These are phyloP conservation scores for Tinospora cordifolia DNA, from an alignment of 164 flowering plant species.

Conservation along the genomic window DNA sequence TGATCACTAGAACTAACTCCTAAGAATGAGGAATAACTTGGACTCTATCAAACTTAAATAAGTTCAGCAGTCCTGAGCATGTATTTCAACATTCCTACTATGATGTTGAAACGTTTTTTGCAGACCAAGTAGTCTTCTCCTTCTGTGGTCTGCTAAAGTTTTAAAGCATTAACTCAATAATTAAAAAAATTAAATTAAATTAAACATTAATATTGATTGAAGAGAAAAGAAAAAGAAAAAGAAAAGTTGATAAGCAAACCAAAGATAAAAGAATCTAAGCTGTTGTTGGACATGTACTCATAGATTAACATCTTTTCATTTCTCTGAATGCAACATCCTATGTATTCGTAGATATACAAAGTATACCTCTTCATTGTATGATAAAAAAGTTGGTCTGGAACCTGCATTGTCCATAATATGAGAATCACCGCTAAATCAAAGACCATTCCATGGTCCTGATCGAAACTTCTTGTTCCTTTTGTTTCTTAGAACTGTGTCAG, in stretches of 20 bases:
- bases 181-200: background rate
- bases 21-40: too few species aligned
- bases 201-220: too few species aligned
- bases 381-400: background rate
- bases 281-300: constrained; percentile 10
- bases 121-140: background rate
- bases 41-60: too few species aligned
- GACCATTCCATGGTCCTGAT: constrained; percentile 3
- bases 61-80: too few species aligned
- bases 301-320: constrained; percentile 11
- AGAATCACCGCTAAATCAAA: constrained; percentile 1
- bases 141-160: background rate
- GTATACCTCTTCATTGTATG: background rate
- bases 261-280: constrained; percentile 11
- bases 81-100: too few species aligned
- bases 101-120: constrained; percentile 6
- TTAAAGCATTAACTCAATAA: background rate
- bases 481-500: background rate
- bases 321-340: constrained; percentile 11
- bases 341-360: constrained; percentile 5
- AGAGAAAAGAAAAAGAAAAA: background rate
- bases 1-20: too few species aligned
- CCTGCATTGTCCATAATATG: background rate
- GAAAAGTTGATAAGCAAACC: background rate
- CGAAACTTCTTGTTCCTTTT: background rate